Evolutionary conservation across 2,329 filamentous ascomycete species (phyloP).

Genomic region (Trichophyton schoenleinii): DNA sequence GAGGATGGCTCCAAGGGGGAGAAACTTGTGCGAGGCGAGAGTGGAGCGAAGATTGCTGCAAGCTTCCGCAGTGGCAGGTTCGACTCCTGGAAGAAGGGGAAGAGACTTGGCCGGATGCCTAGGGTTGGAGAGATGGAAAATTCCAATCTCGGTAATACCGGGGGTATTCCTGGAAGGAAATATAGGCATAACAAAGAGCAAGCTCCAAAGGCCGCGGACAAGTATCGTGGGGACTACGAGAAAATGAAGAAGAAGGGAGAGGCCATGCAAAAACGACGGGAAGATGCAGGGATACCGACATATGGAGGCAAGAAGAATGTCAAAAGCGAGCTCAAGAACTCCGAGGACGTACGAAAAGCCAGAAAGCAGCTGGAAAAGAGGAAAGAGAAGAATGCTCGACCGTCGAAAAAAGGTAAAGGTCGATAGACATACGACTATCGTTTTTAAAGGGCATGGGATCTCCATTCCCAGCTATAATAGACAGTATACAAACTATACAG

Average conservation of each 20-base stretch:
- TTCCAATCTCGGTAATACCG: slow-evolving; percentile 23
- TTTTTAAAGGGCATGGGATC: background rate
- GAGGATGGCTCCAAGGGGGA: slow-evolving; percentile 74
- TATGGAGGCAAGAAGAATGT: slow-evolving; percentile 40
- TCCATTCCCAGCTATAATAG: background rate
- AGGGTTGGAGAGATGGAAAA: slow-evolving; percentile 69
- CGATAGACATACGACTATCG: background rate
- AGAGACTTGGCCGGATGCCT: slow-evolving; percentile 67
- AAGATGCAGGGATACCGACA: slow-evolving; percentile 16
- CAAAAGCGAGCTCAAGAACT: slow-evolving; percentile 68
- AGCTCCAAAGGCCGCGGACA: slow-evolving; percentile 88
- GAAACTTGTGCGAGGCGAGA: slow-evolving; percentile 73
- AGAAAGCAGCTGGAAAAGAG: slow-evolving; percentile 63
- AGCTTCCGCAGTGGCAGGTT: slow-evolving; percentile 88
- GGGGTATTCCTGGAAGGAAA: slow-evolving; percentile 38
- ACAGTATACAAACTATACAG: background rate
- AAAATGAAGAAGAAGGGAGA: slow-evolving; percentile 79
- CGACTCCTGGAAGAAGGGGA: slow-evolving; percentile 78
- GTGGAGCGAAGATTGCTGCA: slow-evolving; percentile 89
- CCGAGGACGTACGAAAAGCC: slow-evolving; percentile 73
- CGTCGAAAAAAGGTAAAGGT: slow-evolving; percentile 44
- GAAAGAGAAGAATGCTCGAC: slow-evolving; percentile 79
- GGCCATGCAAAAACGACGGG: slow-evolving; percentile 62
- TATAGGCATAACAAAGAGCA: slow-evolving; percentile 80
- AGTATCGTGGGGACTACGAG: slow-evolving; percentile 79